A percentile compares a stretch with the other conserved stretches of the same genome.
phyloP scores from a whole-genome alignment of 345 rosid genomes.

The Anacardium occidentale region DNA sequence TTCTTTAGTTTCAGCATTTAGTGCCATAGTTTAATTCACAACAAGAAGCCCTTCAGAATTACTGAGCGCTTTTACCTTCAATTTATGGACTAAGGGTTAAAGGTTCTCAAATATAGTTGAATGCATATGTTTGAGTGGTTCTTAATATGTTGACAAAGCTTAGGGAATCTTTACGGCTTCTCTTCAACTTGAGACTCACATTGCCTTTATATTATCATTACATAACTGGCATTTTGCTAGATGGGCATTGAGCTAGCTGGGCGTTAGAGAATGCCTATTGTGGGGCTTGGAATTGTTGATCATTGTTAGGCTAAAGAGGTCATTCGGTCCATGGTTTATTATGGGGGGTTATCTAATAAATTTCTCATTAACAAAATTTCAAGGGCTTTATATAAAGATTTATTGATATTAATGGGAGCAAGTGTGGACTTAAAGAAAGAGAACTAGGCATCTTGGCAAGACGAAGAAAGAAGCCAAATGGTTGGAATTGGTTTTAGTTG shows the following conservation, averaged over 20 bases:
- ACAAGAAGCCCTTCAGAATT: background rate
- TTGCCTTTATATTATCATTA: background rate
- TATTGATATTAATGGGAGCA: background rate
- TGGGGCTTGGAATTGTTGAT: background rate
- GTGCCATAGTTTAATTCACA: background rate
- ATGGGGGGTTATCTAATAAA: background rate
- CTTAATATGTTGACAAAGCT: background rate
- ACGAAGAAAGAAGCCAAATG: background rate
- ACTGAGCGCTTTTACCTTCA: background rate
- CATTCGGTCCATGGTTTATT: background rate
- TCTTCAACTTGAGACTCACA: background rate
- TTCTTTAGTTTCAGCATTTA: no score
- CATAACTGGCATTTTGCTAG: background rate
- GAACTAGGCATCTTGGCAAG: background rate
- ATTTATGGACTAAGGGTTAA: background rate
- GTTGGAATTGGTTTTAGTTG: background rate
- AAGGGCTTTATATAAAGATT: background rate
- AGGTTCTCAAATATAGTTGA: background rate
- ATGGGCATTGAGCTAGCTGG: background rate
- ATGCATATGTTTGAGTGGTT: background rate
- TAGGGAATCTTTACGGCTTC: background rate
- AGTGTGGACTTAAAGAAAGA: background rate
- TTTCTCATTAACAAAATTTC: background rate
- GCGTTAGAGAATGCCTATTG: background rate
- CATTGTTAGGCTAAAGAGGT: background rate